Percentiles rank a stretch among this genome's conserved stretches.
These are phyloP conservation scores for Aureobasidium sp. DNA, from an alignment of 2,329 filamentous ascomycete genomes.

Conservation along the genomic window DNA sequence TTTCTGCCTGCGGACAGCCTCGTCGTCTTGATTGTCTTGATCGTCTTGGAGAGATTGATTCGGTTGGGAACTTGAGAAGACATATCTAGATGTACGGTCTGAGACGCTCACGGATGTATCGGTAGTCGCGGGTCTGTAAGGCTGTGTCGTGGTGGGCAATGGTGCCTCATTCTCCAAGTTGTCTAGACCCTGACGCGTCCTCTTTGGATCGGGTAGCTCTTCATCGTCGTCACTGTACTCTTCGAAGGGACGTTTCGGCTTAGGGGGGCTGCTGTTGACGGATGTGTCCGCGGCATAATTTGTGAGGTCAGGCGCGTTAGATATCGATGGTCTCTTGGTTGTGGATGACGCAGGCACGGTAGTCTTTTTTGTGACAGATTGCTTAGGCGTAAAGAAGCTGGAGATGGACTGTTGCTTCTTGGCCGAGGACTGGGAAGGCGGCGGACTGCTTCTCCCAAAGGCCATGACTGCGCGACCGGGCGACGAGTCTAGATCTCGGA, in stretches of 20 bases:
- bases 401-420: constrained; percentile 79
- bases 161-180: constrained; percentile 14
- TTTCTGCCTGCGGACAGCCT: constrained; percentile 51
- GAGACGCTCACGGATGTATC: constrained; percentile 22
- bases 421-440: constrained; percentile 25
- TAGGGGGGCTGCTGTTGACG: neutral
- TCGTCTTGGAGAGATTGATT: constrained; percentile 27
- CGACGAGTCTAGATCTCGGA: neutral
- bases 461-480: constrained; percentile 2
- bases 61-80: constrained; percentile 48
- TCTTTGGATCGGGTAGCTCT: constrained; percentile 32
- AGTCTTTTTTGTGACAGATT: constrained; percentile 47
- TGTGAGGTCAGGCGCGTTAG: constrained; percentile 17
- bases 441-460: constrained; percentile 10
- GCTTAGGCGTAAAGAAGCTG: constrained; percentile 63
- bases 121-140: constrained; percentile 23
- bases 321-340: constrained; percentile 13
- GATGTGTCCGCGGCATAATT: neutral
- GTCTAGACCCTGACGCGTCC: constrained; percentile 15
- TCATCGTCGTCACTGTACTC: constrained; percentile 35
- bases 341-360: constrained; percentile 65
- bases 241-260: constrained; percentile 29
- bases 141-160: constrained; percentile 16
- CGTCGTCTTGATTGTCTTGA: constrained; percentile 40
- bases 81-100: constrained; percentile 51